Percentiles rank a stretch among this genome's conserved stretches.
Conservation (phyloP, 2,329 filamentous ascomycete genomes). For the Alternaria sp. region DNA sequence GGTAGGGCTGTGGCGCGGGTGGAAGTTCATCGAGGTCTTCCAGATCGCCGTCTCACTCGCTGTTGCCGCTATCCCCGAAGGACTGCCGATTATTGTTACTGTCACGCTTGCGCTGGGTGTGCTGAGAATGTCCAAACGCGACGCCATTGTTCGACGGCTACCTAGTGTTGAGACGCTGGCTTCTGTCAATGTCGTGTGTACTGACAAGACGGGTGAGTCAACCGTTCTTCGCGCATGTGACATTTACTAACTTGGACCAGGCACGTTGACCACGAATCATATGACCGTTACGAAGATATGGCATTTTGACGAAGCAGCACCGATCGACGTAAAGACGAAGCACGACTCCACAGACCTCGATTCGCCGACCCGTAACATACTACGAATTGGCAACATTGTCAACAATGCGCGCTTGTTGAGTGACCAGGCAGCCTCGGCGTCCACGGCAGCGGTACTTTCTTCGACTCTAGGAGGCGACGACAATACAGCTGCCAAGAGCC, state of each 20-base stretch:
- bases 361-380: slow-evolving; percentile 76
- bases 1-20: slow-evolving; percentile 88
- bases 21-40: slow-evolving; percentile 90
- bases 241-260: slow-evolving; percentile 46
- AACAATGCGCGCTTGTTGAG: slow-evolving; percentile 88
- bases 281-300: slow-evolving; percentile 98
- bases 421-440: slow-evolving; percentile 71
- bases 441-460: slow-evolving; percentile 80
- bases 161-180: slow-evolving; percentile 97
- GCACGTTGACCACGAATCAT: slow-evolving; percentile 94
- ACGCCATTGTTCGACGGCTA: slow-evolving; percentile 93
- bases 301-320: slow-evolving; percentile 76
- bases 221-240: neutral
- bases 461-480: slow-evolving; percentile 72
- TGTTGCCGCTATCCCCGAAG: slow-evolving; percentile 94
- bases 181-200: slow-evolving; percentile 99
- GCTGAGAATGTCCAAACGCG: slow-evolving; percentile 91
- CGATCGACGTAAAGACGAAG: slow-evolving; percentile 64
- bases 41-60: slow-evolving; percentile 96
- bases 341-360: slow-evolving; percentile 65
- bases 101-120: slow-evolving; percentile 95
- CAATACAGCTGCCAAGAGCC: slow-evolving; percentile 71
- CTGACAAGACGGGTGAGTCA: slow-evolving; percentile 83
- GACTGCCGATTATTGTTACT: slow-evolving; percentile 96
- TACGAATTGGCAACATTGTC: slow-evolving; percentile 93